Percentiles rank a stretch among this genome's conserved stretches.
These are phyloP conservation scores for Alternaria burnsii DNA, from an alignment of 2,329 filamentous ascomycete species.

Conservation along the genomic window DNA sequence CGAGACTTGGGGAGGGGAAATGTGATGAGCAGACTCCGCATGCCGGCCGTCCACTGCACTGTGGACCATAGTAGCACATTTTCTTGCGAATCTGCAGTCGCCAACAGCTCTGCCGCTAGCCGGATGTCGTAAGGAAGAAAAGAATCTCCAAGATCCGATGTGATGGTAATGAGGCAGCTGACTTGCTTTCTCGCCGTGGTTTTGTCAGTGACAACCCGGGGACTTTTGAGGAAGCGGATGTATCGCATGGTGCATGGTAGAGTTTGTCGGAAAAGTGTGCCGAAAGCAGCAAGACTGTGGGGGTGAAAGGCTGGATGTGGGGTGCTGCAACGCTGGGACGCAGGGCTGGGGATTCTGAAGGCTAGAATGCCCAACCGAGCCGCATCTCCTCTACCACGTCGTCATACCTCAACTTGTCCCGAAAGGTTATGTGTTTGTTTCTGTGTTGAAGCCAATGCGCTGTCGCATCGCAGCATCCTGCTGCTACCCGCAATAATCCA, in stretches of 20 bases:
- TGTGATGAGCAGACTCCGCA: conserved; percentile 55
- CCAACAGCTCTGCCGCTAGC: conserved; percentile 53
- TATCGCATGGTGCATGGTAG: conserved; percentile 56
- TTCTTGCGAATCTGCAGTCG: conserved; percentile 32
- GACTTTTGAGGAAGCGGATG: conserved; percentile 73
- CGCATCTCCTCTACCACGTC: conserved; percentile 14
- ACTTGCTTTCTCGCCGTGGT: conserved; percentile 24
- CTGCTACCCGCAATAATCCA: conserved; percentile 21
- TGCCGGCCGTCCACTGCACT: conserved; percentile 56
- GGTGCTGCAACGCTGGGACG: conserved; percentile 10
- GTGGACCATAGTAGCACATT: conserved; percentile 54
- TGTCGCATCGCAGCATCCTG: conserved; percentile 27
- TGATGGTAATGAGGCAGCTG: conserved; percentile 65
- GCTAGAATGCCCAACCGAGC: conserved; percentile 15
- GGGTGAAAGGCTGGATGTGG: conserved; percentile 24
- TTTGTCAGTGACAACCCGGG: conserved; percentile 56
- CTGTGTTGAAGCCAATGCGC: conserved; percentile 36
- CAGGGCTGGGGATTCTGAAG: conserved; percentile 10
- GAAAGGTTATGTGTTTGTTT: conserved; percentile 10
- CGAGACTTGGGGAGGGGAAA: conserved; percentile 54
- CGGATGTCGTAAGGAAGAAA: conserved; percentile 63
- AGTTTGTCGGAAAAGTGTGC: background rate
- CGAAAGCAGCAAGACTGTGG: conserved; percentile 11
- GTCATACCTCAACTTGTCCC: conserved; percentile 10
- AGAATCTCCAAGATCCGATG: conserved; percentile 73